Percentiles rank a stretch among this genome's conserved stretches.
Conservation (phyloP, 495 filamentous ascomycete species). For the Aspergillus avenaceus region DNA sequence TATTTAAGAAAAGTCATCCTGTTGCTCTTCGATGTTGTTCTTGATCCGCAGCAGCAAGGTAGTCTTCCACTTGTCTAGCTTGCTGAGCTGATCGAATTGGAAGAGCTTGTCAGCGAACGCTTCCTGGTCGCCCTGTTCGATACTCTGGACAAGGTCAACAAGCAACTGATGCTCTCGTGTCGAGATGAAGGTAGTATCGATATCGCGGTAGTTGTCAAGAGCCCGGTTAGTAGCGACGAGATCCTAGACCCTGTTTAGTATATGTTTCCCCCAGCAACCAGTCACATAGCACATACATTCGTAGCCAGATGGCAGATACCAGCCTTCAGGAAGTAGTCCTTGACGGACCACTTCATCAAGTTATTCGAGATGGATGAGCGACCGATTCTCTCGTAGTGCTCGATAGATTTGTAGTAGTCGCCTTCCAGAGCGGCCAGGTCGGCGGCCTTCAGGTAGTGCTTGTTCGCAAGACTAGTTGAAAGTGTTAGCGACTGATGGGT, state of each 20-base stretch:
- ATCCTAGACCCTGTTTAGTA: constrained; percentile 42
- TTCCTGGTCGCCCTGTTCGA: constrained; percentile 72
- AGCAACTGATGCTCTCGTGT: constrained; percentile 78
- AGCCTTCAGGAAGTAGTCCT: constrained; percentile 89
- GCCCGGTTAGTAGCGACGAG: constrained; percentile 71
- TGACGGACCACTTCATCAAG: constrained; percentile 85
- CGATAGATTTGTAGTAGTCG: constrained; percentile 77
- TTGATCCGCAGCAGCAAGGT: constrained; percentile 79
- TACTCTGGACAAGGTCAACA: constrained; percentile 63
- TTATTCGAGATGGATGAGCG: constrained; percentile 68
- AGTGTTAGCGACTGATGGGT: no score
- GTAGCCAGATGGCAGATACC: constrained; percentile 78
- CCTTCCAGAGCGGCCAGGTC: constrained; percentile 76
- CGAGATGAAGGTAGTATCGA: constrained; percentile 70
- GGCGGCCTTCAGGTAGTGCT: constrained; percentile 81
- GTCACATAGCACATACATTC: constrained; percentile 38
- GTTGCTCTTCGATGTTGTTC: constrained; percentile 70
- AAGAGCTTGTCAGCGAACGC: constrained; percentile 80
- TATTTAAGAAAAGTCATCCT: constrained; percentile 67
- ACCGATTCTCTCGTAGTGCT: constrained; percentile 77
- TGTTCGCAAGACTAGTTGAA: constrained; percentile 70
- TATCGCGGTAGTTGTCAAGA: constrained; percentile 73
- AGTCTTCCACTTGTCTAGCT: constrained; percentile 94
- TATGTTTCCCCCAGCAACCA: not conserved
- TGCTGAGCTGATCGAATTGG: constrained; percentile 82